phyloP scores from a whole-genome alignment of 352 stramenopile species.

The Phytophthora crassamura region DNA sequence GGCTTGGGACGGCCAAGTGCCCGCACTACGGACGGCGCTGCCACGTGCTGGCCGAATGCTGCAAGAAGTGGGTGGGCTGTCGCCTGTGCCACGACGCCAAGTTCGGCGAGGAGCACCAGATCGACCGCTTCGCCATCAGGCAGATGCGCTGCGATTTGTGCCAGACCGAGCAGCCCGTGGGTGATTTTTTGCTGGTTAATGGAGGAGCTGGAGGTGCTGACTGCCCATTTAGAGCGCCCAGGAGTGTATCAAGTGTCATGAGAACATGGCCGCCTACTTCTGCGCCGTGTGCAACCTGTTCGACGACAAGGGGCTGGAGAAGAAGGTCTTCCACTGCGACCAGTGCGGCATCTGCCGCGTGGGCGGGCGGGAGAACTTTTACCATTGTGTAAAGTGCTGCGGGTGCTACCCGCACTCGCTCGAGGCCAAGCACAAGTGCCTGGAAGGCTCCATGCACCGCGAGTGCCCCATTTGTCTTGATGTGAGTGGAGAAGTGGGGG shows the following conservation, averaged over 20 bases:
- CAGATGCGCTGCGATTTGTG: conserved; percentile 74
- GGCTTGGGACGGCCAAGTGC: conserved; percentile 33
- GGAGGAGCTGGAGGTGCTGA: background rate
- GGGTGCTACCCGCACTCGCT: conserved; percentile 81
- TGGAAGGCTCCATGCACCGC: conserved; percentile 82
- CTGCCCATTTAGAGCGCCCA: conserved; percentile 50
- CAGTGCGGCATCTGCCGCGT: conserved; percentile 83
- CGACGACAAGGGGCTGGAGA: conserved; percentile 62
- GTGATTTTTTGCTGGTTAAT: conserved; percentile 5
- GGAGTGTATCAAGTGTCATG: conserved; percentile 52
- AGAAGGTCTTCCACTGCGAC: conserved; percentile 80
- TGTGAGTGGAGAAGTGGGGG: conserved; percentile 28
- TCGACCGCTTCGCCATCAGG: conserved; percentile 80
- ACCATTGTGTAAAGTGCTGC: conserved; percentile 80
- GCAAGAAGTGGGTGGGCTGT: conserved; percentile 74
- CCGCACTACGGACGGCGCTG: conserved; percentile 71
- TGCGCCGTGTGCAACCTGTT: conserved; percentile 80
- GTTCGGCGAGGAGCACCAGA: conserved; percentile 60
- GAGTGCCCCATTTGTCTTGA: conserved; percentile 86
- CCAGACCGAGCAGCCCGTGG: conserved; percentile 63
- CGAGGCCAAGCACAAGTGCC: conserved; percentile 77
- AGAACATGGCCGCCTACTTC: conserved; percentile 68
- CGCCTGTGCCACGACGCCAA: conserved; percentile 74
- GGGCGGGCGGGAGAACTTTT: conserved; percentile 80
- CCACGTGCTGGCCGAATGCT: conserved; percentile 78